phyloP scores from a whole-genome alignment of 345 rosid species.

The Sisymbrium irio region DNA sequence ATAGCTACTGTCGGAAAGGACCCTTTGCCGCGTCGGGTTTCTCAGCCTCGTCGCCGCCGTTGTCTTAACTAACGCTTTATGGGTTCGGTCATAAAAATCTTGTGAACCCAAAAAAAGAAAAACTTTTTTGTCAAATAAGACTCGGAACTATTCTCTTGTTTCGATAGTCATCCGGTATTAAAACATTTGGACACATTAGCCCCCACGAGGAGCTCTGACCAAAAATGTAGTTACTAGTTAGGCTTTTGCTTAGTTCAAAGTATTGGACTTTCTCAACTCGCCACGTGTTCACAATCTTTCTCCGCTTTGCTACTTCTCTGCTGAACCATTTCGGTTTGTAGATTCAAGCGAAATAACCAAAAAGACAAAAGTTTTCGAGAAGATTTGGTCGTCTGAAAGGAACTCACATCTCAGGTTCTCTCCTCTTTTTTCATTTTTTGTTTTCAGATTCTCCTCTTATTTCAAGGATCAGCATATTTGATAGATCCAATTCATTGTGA shows the following conservation, averaged over 20 bases:
- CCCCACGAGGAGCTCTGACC: neutral
- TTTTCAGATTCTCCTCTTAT: neutral
- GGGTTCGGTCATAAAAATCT: slow-evolving; percentile 16
- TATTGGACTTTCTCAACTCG: slow-evolving; percentile 25
- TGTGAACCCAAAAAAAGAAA: neutral
- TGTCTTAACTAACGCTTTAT: neutral
- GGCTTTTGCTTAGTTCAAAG: slow-evolving; percentile 6
- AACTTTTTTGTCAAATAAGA: neutral
- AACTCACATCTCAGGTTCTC: slow-evolving; percentile 10
- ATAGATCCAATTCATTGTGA: slow-evolving; percentile 10
- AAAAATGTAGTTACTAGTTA: neutral
- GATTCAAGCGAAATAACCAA: slow-evolving; percentile 2
- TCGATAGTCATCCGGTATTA: neutral
- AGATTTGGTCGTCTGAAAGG: slow-evolving; percentile 18
- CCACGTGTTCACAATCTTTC: slow-evolving; percentile 28
- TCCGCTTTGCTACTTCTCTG: neutral
- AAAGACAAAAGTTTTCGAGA: neutral
- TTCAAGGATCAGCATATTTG: neutral
- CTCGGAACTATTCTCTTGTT: neutral
- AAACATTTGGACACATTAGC: neutral
- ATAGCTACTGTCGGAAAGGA: neutral
- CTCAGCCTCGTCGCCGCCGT: slow-evolving; percentile 34
- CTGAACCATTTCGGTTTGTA: slow-evolving; percentile 12
- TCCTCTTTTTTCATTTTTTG: neutral
- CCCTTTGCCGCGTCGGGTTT: slow-evolving; percentile 24